Conservation (phyloP, 2,329 filamentous ascomycete species). For the Botrytis byssoidea region DNA sequence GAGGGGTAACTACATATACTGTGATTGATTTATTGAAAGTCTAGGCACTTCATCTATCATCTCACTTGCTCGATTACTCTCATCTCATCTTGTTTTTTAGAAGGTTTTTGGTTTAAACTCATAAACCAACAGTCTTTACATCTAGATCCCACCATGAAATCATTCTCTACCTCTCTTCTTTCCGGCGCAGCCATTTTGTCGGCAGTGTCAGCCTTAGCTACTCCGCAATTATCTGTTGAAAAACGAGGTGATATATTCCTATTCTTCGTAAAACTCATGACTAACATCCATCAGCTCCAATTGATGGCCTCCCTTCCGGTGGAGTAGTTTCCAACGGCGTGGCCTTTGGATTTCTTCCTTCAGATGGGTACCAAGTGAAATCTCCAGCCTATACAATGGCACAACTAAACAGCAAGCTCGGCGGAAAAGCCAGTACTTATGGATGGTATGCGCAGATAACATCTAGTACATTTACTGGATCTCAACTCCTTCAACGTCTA, state of each 20-base stretch:
- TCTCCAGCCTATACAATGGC: conserved; percentile 22
- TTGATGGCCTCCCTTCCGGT: conserved; percentile 11
- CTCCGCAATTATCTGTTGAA: background rate
- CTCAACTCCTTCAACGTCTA: conserved; percentile 16
- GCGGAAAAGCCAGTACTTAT: conserved; percentile 19
- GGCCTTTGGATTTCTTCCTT: conserved; percentile 22
- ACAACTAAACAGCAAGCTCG: conserved; percentile 19
- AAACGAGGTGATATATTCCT: conserved; percentile 3
- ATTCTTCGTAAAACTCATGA: background rate
- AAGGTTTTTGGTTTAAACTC: background rate
- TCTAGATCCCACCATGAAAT: conserved; percentile 11
- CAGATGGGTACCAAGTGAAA: conserved; percentile 15
- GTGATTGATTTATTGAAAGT: too few species aligned
- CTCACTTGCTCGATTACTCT: background rate
- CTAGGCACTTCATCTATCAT: background rate
- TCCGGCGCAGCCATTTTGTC: conserved; percentile 3
- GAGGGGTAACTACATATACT: background rate
- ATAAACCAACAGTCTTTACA: background rate
- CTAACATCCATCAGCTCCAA: background rate
- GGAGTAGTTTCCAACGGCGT: conserved; percentile 22
- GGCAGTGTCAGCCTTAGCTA: background rate
- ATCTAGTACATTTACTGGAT: conserved; percentile 10
- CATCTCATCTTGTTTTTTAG: background rate
- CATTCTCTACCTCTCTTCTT: conserved; percentile 8
- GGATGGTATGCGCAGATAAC: conserved; percentile 21